Conservation (phyloP, 441 rosid genomes). For the Iberis amara region DNA sequence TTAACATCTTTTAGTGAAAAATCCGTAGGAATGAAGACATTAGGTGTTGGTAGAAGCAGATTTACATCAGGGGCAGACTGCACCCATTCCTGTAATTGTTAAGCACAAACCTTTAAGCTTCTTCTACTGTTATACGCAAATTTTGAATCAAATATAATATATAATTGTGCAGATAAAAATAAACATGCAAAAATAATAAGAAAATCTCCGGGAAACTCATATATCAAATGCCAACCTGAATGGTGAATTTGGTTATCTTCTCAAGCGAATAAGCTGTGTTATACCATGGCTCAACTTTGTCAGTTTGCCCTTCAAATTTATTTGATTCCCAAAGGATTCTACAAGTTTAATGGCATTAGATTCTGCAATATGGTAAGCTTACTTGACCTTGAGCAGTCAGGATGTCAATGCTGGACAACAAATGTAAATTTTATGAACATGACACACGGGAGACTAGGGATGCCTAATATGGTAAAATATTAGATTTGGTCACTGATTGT, state of each 20-base stretch:
- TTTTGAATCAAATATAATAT: background rate
- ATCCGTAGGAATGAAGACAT: slow-evolving; percentile 73
- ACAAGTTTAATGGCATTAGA: slow-evolving; percentile 30
- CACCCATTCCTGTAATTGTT: slow-evolving; percentile 60
- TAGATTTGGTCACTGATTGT: background rate
- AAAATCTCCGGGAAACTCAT: background rate
- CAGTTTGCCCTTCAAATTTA: slow-evolving; percentile 70
- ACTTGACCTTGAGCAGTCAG: background rate
- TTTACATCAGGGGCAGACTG: slow-evolving; percentile 55
- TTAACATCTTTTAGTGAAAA: slow-evolving; percentile 53
- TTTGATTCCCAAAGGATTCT: slow-evolving; percentile 93
- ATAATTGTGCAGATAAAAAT: background rate
- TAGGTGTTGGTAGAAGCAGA: slow-evolving; percentile 58
- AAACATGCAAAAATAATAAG: no score
- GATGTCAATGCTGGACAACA: slow-evolving; percentile 3
- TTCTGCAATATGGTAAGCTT: background rate
- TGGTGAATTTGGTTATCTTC: slow-evolving; percentile 40
- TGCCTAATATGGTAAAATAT: background rate
- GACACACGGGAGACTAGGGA: background rate
- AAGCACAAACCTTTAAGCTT: no score
- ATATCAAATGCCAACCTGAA: slow-evolving; percentile 51
- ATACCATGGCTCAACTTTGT: slow-evolving; percentile 86
- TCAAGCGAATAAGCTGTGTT: slow-evolving; percentile 70
- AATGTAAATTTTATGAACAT: slow-evolving; percentile 8
- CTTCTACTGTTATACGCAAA: no score